Conservation (phyloP, 2,329 filamentous ascomycete genomes). For the Colletotrichum neosansevieriae region DNA sequence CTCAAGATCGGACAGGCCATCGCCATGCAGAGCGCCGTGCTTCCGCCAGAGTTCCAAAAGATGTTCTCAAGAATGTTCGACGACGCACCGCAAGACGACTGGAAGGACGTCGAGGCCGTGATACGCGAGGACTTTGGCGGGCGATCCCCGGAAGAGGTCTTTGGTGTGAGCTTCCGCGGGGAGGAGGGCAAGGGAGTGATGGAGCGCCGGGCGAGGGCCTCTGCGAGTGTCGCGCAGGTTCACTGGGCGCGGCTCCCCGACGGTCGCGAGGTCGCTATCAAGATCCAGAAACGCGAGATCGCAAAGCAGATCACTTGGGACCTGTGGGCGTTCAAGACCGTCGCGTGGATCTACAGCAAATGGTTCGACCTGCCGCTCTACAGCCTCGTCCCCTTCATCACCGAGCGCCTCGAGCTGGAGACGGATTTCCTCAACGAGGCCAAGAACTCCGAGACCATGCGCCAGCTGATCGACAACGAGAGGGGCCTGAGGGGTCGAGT, state of each 20-base stretch:
- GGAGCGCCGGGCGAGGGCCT: conserved; percentile 73
- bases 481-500: conserved; percentile 82
- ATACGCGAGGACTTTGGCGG: conserved; percentile 91
- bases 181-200: conserved; percentile 75
- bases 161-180: conserved; percentile 85
- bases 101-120: conserved; percentile 86
- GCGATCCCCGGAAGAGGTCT: conserved; percentile 87
- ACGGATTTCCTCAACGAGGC: conserved; percentile 96
- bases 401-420: conserved; percentile 90
- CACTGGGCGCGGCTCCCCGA: conserved; percentile 91
- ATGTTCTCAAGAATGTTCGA: conserved; percentile 99
- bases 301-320: conserved; percentile 92
- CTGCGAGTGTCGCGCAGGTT: conserved; percentile 95
- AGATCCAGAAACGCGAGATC: conserved; percentile 97
- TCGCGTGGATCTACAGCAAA: conserved; percentile 84
- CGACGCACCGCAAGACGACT: conserved; percentile 92
- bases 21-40: conserved; percentile 95
- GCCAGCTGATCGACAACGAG: conserved; percentile 79
- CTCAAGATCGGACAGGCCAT: conserved; percentile 98
- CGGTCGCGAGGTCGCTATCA: conserved; percentile 92
- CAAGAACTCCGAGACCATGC: conserved; percentile 87
- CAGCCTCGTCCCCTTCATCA: conserved; percentile 90
- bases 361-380: conserved; percentile 96
- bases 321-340: conserved; percentile 93
- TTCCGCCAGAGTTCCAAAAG: conserved; percentile 93